Evolutionary conservation across 2,329 filamentous ascomycete species (phyloP).

Genomic region (Blastomyces silverae): DNA sequence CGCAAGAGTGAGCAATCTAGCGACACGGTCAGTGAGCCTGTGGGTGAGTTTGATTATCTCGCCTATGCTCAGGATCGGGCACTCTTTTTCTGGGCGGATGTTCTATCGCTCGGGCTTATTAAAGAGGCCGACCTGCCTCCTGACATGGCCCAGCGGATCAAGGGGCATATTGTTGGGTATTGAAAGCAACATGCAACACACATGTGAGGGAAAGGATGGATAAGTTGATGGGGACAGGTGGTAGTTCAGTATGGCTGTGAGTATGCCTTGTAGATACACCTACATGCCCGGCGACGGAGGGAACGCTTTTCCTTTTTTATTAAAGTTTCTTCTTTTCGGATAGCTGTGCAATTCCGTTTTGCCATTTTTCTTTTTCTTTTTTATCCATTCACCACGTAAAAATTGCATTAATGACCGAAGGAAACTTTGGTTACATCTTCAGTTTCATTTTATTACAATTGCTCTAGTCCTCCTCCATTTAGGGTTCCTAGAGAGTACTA

Average conservation of each 20-base stretch:
- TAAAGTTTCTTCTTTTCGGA: not conserved
- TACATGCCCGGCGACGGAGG: not conserved
- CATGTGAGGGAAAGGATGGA: not conserved
- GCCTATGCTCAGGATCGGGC: conserved; percentile 84
- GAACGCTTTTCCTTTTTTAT: not conserved
- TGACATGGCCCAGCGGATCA: conserved; percentile 57
- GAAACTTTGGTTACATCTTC: not conserved
- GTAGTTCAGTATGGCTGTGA: not conserved
- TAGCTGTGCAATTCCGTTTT: not conserved
- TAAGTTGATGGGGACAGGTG: not conserved
- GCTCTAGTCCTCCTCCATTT: not conserved
- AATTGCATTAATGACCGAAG: not conserved
- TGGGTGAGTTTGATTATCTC: conserved; percentile 86
- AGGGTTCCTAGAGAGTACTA: too few relatives aligned
- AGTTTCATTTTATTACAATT: not conserved
- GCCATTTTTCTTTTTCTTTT: too few relatives aligned
- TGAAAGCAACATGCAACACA: conserved; percentile 32
- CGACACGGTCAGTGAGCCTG: conserved; percentile 24
- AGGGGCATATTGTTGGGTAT: conserved; percentile 56
- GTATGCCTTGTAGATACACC: too few relatives aligned
- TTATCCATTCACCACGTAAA: not conserved
- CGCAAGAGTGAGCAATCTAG: not conserved
- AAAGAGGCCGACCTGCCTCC: conserved; percentile 68
- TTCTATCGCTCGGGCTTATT: conserved; percentile 67
- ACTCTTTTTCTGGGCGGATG: conserved; percentile 91